A percentile compares a stretch with the other conserved stretches of the same genome.
Evolutionary conservation across 2,329 filamentous ascomycete genomes (phyloP).

Genomic region (Fusarium ramigenum): DNA sequence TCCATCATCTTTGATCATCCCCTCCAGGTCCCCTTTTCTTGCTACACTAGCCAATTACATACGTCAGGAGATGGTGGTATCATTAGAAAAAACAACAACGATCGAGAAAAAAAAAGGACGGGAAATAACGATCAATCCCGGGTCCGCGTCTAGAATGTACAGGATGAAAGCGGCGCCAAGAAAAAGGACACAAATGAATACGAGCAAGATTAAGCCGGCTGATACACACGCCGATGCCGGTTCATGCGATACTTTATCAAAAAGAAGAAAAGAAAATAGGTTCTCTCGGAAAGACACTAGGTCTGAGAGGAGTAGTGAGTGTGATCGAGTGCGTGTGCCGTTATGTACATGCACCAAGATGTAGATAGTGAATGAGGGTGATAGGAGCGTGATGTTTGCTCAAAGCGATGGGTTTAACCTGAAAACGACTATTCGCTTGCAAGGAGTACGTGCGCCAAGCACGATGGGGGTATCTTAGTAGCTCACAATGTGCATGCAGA

Average conservation of each 20-base stretch:
- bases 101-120: slow-evolving; percentile 35
- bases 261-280: slow-evolving; percentile 34
- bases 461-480: slow-evolving; percentile 34
- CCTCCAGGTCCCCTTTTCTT: slow-evolving; percentile 27
- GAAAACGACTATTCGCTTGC: slow-evolving; percentile 4
- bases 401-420: not conserved
- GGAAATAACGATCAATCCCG: slow-evolving; percentile 43
- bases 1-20: slow-evolving; percentile 23
- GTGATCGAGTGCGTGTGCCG: slow-evolving; percentile 22
- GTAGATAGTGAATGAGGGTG: slow-evolving; percentile 20
- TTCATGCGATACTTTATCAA: slow-evolving; percentile 40
- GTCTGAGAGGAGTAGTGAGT: slow-evolving; percentile 27
- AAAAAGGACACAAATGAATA: slow-evolving; percentile 40
- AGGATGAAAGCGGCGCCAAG: slow-evolving; percentile 34
- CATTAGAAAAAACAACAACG: slow-evolving; percentile 41
- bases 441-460: slow-evolving; percentile 21
- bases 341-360: slow-evolving; percentile 26
- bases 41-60: slow-evolving; percentile 45
- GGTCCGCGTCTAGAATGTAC: slow-evolving; percentile 50
- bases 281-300: slow-evolving; percentile 23
- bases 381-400: slow-evolving; percentile 27
- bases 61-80: slow-evolving; percentile 46
- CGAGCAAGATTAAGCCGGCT: slow-evolving; percentile 48
- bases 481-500: slow-evolving; percentile 20
- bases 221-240: slow-evolving; percentile 43